phyloP scores from a whole-genome alignment of 805 yeast species.

The Wickerhamomyces bisporus region DNA sequence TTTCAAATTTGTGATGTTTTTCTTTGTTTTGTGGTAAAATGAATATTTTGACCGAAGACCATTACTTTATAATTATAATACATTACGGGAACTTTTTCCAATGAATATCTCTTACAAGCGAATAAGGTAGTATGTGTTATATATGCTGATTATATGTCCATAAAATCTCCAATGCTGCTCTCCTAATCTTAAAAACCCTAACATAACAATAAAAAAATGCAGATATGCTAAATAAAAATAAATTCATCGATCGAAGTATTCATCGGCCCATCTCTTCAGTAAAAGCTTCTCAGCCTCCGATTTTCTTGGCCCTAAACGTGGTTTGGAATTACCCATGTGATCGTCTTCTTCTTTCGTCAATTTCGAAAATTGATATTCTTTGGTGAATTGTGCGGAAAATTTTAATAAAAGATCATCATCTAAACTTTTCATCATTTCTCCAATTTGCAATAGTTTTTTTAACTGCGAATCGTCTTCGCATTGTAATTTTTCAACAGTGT shows the following conservation, averaged over 20 bases:
- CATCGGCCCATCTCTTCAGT: conserved; percentile 45
- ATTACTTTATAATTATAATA: no score
- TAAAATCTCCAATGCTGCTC: no score
- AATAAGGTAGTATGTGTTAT: no score
- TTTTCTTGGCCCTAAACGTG: conserved; percentile 10
- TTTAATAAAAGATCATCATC: conserved; percentile 10
- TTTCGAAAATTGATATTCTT: not conserved
- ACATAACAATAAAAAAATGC: no score
- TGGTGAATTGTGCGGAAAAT: conserved; percentile 7
- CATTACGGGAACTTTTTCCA: no score
- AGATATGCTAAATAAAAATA: no score
- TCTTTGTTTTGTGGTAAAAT: no score
- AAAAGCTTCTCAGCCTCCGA: conserved; percentile 37
- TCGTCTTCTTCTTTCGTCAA: not conserved
- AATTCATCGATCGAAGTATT: conserved; percentile 15
- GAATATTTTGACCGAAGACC: no score
- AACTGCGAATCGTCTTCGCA: conserved; percentile 10
- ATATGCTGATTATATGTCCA: no score
- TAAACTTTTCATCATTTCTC: conserved; percentile 10
- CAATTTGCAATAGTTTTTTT: conserved; percentile 14
- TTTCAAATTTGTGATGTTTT: no score
- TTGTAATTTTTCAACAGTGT: conserved; percentile 2
- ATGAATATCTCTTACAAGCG: no score
- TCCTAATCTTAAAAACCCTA: no score
- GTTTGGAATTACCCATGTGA: not conserved